Evolutionary conservation across 1,284 basidiomycete genomes (phyloP).

Genomic region (Anthracocystis panici-leucophaei): DNA sequence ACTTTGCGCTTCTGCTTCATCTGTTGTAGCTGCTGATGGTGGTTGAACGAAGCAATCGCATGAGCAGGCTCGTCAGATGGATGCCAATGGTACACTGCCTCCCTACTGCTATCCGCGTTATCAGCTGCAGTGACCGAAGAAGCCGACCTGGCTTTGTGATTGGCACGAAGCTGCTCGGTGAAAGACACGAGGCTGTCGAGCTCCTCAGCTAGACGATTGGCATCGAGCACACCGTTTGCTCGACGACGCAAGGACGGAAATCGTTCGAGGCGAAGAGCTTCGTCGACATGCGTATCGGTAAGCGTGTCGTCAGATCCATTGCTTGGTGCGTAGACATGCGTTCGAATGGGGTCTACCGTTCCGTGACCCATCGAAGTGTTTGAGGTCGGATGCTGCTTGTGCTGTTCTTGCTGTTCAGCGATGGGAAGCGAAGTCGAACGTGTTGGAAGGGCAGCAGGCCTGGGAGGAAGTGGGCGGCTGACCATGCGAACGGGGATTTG

Average conservation of each 20-base stretch:
- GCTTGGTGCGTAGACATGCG: not conserved
- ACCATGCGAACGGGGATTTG: not conserved
- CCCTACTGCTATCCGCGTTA: conserved; percentile 10
- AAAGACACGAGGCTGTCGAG: conserved; percentile 22
- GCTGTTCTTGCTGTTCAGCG: not conserved
- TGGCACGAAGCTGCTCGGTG: not conserved
- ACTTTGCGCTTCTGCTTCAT: not conserved
- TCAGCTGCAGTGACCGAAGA: not conserved
- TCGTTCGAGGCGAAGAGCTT: not conserved
- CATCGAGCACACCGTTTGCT: conserved; percentile 4
- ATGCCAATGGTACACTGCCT: conserved; percentile 23
- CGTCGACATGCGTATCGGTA: conserved; percentile 15
- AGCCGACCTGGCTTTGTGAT: not conserved
- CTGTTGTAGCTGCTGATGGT: not conserved
- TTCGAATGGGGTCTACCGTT: not conserved
- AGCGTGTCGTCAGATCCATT: not conserved
- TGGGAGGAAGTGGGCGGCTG: conserved; percentile 33
- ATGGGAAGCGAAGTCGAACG: not conserved
- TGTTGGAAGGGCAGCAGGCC: conserved; percentile 10
- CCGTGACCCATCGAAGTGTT: not conserved
- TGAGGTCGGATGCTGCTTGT: not conserved
- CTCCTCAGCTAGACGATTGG: conserved; percentile 19
- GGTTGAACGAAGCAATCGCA: not conserved
- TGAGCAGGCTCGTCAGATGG: conserved; percentile 4
- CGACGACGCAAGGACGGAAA: conserved; percentile 13